Conservation (phyloP, 345 rosid species). For the Gossypium raimondii region DNA sequence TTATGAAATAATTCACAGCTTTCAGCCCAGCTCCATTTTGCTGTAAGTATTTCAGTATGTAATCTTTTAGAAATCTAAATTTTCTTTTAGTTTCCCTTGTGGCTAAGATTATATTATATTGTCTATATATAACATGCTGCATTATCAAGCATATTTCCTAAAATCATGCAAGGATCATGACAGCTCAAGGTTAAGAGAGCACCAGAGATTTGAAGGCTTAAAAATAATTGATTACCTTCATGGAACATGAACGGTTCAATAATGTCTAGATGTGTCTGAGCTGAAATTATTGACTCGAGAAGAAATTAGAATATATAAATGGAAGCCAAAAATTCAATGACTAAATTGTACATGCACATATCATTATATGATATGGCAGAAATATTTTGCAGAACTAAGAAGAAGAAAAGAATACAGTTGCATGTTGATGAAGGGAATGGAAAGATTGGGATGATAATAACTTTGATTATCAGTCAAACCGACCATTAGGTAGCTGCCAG, state of each 20-base stretch:
- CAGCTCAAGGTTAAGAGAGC: not conserved
- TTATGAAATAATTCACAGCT: not conserved
- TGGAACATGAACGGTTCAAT: not conserved
- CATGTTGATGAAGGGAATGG: not conserved
- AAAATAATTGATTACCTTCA: not conserved
- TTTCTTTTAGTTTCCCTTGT: not conserved
- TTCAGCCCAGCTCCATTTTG: not conserved
- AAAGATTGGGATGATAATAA: not conserved
- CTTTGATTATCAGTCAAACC: not conserved
- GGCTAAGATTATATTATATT: not conserved
- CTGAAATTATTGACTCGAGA: not conserved
- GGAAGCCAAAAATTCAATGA: not conserved
- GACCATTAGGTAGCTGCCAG: not conserved
- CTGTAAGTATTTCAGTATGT: not conserved
- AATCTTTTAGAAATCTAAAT: not conserved
- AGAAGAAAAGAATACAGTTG: not conserved
- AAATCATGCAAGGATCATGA: slow-evolving; percentile 3
- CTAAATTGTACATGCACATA: not conserved
- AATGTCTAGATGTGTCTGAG: not conserved
- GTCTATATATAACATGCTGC: too few species aligned
- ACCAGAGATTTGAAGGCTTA: not conserved
- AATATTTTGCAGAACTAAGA: not conserved
- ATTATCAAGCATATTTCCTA: not conserved
- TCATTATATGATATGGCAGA: not conserved
- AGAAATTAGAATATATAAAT: not conserved